phyloP scores from a whole-genome alignment of 768 basidiomycete species.

The Pisolithus marmoratus region DNA sequence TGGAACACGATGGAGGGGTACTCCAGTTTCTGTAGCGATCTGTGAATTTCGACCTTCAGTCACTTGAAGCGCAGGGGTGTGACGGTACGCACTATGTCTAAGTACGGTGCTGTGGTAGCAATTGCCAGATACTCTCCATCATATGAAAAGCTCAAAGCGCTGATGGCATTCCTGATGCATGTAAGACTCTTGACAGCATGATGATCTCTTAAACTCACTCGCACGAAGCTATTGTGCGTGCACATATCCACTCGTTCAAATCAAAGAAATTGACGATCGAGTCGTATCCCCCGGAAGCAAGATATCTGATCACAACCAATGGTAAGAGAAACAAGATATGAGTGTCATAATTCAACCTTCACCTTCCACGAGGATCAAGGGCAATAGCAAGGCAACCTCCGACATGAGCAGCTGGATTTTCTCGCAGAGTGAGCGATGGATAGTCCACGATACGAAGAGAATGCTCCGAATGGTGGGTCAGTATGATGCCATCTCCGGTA shows the following conservation, averaged over 20 bases:
- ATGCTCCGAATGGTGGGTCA: conserved; percentile 59
- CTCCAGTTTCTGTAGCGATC: conserved; percentile 76
- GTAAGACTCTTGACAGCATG: not conserved
- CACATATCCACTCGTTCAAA: conserved; percentile 73
- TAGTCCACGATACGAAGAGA: conserved; percentile 66
- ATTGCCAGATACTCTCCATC: conserved; percentile 83
- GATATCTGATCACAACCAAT: conserved; percentile 41
- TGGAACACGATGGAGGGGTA: conserved; percentile 71
- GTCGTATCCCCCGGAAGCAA: conserved; percentile 76
- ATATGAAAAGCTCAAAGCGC: conserved; percentile 70
- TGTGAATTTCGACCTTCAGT: conserved; percentile 21
- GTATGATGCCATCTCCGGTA: conserved; percentile 62
- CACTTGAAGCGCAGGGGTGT: not conserved
- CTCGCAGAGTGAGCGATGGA: conserved; percentile 52
- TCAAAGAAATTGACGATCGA: conserved; percentile 83
- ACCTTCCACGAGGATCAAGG: conserved; percentile 76
- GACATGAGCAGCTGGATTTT: conserved; percentile 69
- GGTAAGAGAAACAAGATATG: not conserved
- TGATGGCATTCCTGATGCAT: conserved; percentile 56
- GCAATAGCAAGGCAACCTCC: conserved; percentile 75
- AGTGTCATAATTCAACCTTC: conserved; percentile 4
- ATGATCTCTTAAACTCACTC: conserved; percentile 47
- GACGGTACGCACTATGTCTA: conserved; percentile 59
- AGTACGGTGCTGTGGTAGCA: conserved; percentile 63
- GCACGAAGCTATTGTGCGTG: conserved; percentile 70